These are phyloP conservation scores for Aspergillus ellipticus DNA, from an alignment of 495 filamentous ascomycete genomes.

Conservation along the genomic window DNA sequence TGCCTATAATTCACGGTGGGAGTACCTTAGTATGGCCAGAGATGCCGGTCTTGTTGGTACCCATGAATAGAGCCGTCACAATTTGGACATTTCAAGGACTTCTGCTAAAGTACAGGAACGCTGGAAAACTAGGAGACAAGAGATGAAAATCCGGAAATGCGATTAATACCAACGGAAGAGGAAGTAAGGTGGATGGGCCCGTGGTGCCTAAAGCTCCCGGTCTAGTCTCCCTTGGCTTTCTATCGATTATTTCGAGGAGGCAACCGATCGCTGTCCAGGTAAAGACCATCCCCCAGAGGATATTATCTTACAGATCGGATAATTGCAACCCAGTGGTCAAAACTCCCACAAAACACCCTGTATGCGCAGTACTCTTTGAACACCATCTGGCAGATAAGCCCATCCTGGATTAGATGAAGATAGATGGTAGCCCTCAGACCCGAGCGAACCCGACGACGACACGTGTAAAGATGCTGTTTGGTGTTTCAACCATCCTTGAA, in stretches of 20 bases:
- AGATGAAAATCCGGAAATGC: constrained; percentile 3
- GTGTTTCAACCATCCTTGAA: constrained; percentile 22
- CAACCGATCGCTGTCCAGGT: neutral
- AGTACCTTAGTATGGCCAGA: constrained; percentile 35
- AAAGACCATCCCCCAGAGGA: neutral
- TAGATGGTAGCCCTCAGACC: neutral
- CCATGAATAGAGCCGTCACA: constrained; percentile 2
- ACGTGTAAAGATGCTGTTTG: neutral
- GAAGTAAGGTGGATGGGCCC: neutral
- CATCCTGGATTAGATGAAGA: neutral
- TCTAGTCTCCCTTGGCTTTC: neutral
- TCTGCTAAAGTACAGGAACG: constrained; percentile 10
- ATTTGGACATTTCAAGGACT: constrained; percentile 2
- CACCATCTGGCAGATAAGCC: neutral
- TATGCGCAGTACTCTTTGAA: constrained; percentile 1
- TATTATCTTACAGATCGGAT: constrained; percentile 11
- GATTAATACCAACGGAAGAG: neutral
- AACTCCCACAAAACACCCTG: constrained; percentile 12
- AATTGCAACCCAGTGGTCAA: neutral
- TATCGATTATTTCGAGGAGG: neutral
- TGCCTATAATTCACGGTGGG: constrained; percentile 29
- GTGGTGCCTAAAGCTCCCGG: neutral
- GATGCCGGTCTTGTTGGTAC: constrained; percentile 19
- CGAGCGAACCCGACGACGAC: neutral
- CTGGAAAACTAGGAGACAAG: neutral